Evolutionary conservation across 1,284 basidiomycete genomes (phyloP), one percentile per base, ranked within the genome.

Genomic region (Porodaedalea pini): DNA sequence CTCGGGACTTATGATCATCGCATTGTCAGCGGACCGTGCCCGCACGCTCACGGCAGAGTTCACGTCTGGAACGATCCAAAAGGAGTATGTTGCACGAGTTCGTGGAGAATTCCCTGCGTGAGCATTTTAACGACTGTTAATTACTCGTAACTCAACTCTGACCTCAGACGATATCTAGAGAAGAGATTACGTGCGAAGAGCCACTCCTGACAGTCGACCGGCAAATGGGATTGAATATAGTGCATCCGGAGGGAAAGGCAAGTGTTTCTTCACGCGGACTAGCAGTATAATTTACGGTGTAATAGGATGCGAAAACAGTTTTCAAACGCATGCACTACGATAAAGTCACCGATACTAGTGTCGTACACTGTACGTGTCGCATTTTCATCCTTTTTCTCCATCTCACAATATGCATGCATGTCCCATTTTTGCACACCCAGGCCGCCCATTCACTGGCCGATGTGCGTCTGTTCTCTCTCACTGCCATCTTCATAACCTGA

Each of bases 1-100:
- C 0, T 96, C 93, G 0, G 97, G 97, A 3, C 78, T 98, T 56
- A 96, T 99, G 94, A 92, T 99, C 63, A 79, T 98, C 54, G 92
- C 94, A 0, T 78, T 94, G 11, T 88, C 86, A 11, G 76, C 85
- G 1, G 74, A 83, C 47, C 80, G 90, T 25, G 92, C 94, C 0
- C 79, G 84, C 19, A 71, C 76, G 15, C 75, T 99, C 21, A 87
- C 92, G 1, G 77, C 80, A 11, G 92, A 96, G 71, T 98, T 99
- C 68, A 77, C 83, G 60, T 80, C 82, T 4, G 90, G 92, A 0
- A 81, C 80, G 15, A 86, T 98, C 45, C 81, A 81, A 62, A 98
- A 98, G 72, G 93, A 96, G 68, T 98, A 98, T 66, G 80, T 98
- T 39, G 93, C 95, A 1, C 78, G 94, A 51, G 92, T 90, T 56